Percentiles rank a stretch among this genome's conserved stretches.
These are phyloP conservation scores for Monilinia fructigena DNA, from an alignment of 2,329 filamentous ascomycete genomes.

Conservation along the genomic window DNA sequence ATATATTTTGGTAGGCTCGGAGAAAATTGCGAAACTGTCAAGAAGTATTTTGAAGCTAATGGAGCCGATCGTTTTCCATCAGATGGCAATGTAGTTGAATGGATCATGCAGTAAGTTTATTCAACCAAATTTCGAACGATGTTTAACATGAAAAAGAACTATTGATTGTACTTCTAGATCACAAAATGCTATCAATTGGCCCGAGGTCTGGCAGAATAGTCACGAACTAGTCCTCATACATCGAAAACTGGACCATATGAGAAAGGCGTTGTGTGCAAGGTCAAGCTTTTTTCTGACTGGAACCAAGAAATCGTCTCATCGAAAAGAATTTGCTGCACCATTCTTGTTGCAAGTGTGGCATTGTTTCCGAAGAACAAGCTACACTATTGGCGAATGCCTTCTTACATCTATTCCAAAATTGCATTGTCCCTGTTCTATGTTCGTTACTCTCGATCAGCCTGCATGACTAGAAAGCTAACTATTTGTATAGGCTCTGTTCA, in stretches of 20 bases:
- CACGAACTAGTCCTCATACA: constrained; percentile 44
- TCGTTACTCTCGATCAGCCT: constrained; percentile 42
- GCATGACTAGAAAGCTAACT: background rate
- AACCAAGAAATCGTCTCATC: constrained; percentile 45
- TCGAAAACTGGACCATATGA: constrained; percentile 53
- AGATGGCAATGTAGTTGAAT: constrained; percentile 78
- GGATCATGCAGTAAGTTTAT: constrained; percentile 58
- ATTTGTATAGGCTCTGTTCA: constrained; percentile 51
- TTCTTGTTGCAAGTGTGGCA: constrained; percentile 52
- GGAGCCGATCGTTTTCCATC: constrained; percentile 62
- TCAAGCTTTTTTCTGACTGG: constrained; percentile 26
- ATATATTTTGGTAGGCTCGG: constrained; percentile 83
- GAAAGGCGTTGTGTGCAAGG: constrained; percentile 40
- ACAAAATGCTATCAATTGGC: constrained; percentile 61
- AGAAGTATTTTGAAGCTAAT: constrained; percentile 71
- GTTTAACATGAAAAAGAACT: constrained; percentile 33
- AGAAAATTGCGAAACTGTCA: constrained; percentile 64
- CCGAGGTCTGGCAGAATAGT: constrained; percentile 57
- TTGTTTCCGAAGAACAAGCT: constrained; percentile 59
- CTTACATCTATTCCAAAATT: constrained; percentile 48
- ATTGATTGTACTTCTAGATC: constrained; percentile 60
- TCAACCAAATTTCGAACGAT: background rate
- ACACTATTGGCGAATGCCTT: constrained; percentile 63
- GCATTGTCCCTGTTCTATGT: constrained; percentile 38
- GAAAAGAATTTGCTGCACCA: constrained; percentile 63